phyloP scores from a whole-genome alignment of 2,329 filamentous ascomycete species.

The Pezicula radicicola region DNA sequence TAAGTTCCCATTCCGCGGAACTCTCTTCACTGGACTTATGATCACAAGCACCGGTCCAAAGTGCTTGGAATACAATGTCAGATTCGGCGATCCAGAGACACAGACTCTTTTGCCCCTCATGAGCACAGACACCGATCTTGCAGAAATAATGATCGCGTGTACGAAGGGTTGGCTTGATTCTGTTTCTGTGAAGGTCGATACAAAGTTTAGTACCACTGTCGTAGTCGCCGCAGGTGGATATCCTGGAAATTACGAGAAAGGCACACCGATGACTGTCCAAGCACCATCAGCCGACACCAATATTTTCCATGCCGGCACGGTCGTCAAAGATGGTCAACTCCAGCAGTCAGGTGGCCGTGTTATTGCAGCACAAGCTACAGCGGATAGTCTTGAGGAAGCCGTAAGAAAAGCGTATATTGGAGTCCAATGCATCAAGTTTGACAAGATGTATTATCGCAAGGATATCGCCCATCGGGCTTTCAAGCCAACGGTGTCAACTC shows the following conservation, averaged over 20 bases:
- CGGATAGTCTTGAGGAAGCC: slow-evolving; percentile 72
- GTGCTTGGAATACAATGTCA: slow-evolving; percentile 88
- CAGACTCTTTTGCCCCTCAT: slow-evolving; percentile 82
- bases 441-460: slow-evolving; percentile 60
- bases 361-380: slow-evolving; percentile 85
- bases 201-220: slow-evolving; percentile 80
- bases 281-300: slow-evolving; percentile 51
- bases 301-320: slow-evolving; percentile 93
- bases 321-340: slow-evolving; percentile 59
- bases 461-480: slow-evolving; percentile 85
- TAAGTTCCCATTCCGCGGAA: slow-evolving; percentile 68
- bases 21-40: slow-evolving; percentile 91
- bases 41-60: slow-evolving; percentile 79
- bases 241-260: slow-evolving; percentile 81
- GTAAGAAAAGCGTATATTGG: slow-evolving; percentile 86
- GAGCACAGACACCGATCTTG: slow-evolving; percentile 75
- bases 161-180: slow-evolving; percentile 70
- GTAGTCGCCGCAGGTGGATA: slow-evolving; percentile 94
- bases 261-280: slow-evolving; percentile 54
- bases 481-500: slow-evolving; percentile 34
- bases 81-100: slow-evolving; percentile 89
- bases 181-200: slow-evolving; percentile 64
- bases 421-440: slow-evolving; percentile 73
- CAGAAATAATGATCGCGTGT: slow-evolving; percentile 85
- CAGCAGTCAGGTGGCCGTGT: slow-evolving; percentile 84